Percentiles rank a stretch among this genome's conserved stretches.
phyloP scores from a whole-genome alignment of 2,329 filamentous ascomycete genomes.

The Neonectria neomacrospora region DNA sequence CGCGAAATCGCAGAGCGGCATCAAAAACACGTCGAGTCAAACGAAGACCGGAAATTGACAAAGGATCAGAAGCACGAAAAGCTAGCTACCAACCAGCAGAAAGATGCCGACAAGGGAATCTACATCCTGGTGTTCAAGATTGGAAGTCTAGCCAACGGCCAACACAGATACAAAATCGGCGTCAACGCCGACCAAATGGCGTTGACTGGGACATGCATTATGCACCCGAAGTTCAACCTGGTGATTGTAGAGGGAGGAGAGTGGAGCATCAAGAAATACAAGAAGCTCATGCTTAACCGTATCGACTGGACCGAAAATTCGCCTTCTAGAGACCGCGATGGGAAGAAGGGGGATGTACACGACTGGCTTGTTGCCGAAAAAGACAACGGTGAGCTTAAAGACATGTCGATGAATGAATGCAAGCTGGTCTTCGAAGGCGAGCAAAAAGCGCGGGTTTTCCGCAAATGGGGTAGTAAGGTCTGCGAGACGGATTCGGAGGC shows the following conservation, averaged over 20 bases:
- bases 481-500: conserved; percentile 94
- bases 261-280: conserved; percentile 85
- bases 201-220: conserved; percentile 89
- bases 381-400: conserved; percentile 80
- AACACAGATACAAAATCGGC: conserved; percentile 92
- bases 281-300: conserved; percentile 91
- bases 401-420: conserved; percentile 85
- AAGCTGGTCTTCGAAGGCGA: conserved; percentile 91
- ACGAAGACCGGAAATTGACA: conserved; percentile 87
- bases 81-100: conserved; percentile 81
- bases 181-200: conserved; percentile 91
- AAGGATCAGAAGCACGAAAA: conserved; percentile 91
- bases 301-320: conserved; percentile 95
- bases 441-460: conserved; percentile 81
- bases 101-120: conserved; percentile 88
- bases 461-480: conserved; percentile 89
- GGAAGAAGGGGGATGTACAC: conserved; percentile 70
- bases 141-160: conserved; percentile 87
- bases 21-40: conserved; percentile 79
- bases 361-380: conserved; percentile 85
- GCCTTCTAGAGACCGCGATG: conserved; percentile 70
- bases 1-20: conserved; percentile 90
- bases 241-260: conserved; percentile 92
- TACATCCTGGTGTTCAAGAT: conserved; percentile 90
- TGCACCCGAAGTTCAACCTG: conserved; percentile 89